phyloP scores from a whole-genome alignment of 2,329 filamentous ascomycete species.

The Fusarium xyrophilum region DNA sequence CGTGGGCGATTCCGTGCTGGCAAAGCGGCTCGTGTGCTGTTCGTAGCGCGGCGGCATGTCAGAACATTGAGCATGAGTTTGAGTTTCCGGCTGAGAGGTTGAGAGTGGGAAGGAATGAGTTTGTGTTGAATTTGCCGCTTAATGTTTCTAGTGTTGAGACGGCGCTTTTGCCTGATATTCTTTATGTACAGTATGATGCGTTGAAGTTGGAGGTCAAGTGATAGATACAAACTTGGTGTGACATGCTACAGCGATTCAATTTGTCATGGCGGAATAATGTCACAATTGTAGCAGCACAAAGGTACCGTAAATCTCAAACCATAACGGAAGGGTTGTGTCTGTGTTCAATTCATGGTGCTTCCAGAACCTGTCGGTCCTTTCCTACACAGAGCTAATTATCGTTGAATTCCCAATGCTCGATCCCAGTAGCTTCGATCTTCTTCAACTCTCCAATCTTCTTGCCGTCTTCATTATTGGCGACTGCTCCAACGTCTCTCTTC shows the following conservation, averaged over 20 bases:
- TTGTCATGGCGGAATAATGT: rapidly evolving
- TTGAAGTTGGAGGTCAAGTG: slow-evolving; percentile 60
- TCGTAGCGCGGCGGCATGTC: slow-evolving; percentile 64
- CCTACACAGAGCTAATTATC: not conserved
- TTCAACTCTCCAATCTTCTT: not conserved
- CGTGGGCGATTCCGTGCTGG: slow-evolving; percentile 61
- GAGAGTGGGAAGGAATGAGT: slow-evolving; percentile 56
- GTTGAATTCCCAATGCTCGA: not conserved
- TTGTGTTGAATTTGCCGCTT: slow-evolving; percentile 63
- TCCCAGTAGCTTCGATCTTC: not conserved
- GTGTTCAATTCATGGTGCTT: rapidly evolving
- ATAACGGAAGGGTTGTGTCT: rapidly evolving
- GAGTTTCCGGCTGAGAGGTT: slow-evolving; percentile 56
- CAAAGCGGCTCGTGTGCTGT: slow-evolving; percentile 60
- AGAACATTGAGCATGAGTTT: slow-evolving; percentile 66
- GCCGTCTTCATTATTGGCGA: not conserved
- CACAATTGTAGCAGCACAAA: rapidly evolving
- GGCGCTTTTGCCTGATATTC: slow-evolving; percentile 58
- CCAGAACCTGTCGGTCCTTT: rapidly evolving
- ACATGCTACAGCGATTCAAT: not conserved
- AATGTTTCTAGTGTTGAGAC: slow-evolving; percentile 65
- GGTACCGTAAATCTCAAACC: rapidly evolving
- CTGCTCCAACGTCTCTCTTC: not conserved
- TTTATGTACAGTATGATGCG: slow-evolving; percentile 71
- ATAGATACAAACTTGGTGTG: rapidly evolving